Percentiles rank a stretch among this genome's conserved stretches.
Evolutionary conservation across 2,329 filamentous ascomycete species (phyloP).

Genomic region (Trichothecium roseum): DNA sequence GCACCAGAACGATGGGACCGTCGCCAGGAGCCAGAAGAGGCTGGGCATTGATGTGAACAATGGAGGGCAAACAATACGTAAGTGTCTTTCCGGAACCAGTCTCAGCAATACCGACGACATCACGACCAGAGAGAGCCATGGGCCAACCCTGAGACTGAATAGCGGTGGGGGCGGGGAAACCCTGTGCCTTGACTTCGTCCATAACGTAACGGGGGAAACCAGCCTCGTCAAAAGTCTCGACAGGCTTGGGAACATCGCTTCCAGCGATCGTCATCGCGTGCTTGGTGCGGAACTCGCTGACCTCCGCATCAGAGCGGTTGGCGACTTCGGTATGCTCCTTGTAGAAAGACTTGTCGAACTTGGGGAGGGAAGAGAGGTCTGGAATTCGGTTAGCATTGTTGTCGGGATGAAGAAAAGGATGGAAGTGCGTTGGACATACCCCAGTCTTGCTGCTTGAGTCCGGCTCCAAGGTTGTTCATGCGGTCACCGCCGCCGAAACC

Average conservation of each 20-base stretch:
- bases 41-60: conserved; percentile 99
- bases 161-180: conserved; percentile 84
- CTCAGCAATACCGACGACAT: conserved; percentile 98
- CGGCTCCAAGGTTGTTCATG: conserved; percentile 84
- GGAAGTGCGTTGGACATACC: conserved; percentile 44
- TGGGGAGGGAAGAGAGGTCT: conserved; percentile 74
- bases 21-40: conserved; percentile 91
- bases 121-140: conserved; percentile 95
- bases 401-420: conserved; percentile 10
- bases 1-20: conserved; percentile 90
- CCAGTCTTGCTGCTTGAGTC: conserved; percentile 81
- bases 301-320: conserved; percentile 63
- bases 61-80: conserved; percentile 94
- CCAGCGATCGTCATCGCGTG: conserved; percentile 79
- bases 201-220: conserved; percentile 96
- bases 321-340: conserved; percentile 81
- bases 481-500: conserved; percentile 72
- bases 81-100: conserved; percentile 98
- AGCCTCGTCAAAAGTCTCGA: conserved; percentile 95
- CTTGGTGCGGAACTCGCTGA: conserved; percentile 78
- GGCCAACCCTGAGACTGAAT: conserved; percentile 99
- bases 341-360: conserved; percentile 99
- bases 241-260: conserved; percentile 75
- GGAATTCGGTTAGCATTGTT: conserved; percentile 12
- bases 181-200: conserved; percentile 96